Evolutionary conservation across 2,329 filamentous ascomycete species (phyloP).

Genomic region (Aspergillus neotritici): DNA sequence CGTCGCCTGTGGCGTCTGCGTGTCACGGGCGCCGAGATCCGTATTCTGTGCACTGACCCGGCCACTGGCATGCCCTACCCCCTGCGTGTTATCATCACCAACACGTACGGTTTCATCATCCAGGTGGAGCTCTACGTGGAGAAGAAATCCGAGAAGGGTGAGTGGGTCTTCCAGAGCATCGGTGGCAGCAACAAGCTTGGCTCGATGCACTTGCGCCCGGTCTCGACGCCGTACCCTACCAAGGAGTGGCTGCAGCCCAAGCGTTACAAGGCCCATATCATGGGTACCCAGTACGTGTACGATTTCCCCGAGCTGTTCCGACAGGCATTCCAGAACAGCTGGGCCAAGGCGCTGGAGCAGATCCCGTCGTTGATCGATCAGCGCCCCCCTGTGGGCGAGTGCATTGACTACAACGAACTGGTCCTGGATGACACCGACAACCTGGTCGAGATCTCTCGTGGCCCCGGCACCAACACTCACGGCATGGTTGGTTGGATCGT

Average conservation of each 20-base stretch:
- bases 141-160: conserved; percentile 94
- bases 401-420: conserved; percentile 88
- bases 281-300: conserved; percentile 99
- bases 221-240: conserved; percentile 88
- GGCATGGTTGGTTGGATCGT: conserved; percentile 99
- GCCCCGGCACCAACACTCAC: conserved; percentile 89
- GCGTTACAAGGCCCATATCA: conserved; percentile 97
- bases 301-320: conserved; percentile 99
- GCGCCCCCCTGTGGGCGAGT: conserved; percentile 80
- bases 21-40: conserved; percentile 95
- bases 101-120: conserved; percentile 96
- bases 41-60: conserved; percentile 94
- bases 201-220: conserved; percentile 85
- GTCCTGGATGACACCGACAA: conserved; percentile 92
- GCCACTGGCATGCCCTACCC: conserved; percentile 78
- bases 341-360: conserved; percentile 69
- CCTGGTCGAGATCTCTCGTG: conserved; percentile 85
- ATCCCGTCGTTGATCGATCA: conserved; percentile 69
- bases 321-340: conserved; percentile 94
- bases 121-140: conserved; percentile 97
- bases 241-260: conserved; percentile 99
- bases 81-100: conserved; percentile 91
- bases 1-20: conserved; percentile 92
- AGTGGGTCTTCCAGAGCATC: conserved; percentile 98
- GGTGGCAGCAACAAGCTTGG: conserved; percentile 92